These are phyloP conservation scores for Backusella australiensis DNA, from an alignment of 192 early-diverging fungal species.

Conservation along the genomic window DNA sequence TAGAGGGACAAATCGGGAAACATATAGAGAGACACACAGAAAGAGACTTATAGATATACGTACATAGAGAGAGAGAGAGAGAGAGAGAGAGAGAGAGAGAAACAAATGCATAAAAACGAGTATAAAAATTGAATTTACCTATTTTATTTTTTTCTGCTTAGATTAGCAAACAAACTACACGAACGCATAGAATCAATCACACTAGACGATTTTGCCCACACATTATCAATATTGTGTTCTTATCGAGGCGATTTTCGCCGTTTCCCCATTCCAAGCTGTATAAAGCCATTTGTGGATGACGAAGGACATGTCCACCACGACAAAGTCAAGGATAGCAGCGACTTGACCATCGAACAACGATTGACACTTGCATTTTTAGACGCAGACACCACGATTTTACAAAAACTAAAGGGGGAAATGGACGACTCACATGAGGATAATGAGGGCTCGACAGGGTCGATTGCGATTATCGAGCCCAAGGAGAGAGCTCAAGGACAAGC, in stretches of 20 bases:
- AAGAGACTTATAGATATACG: too few species aligned
- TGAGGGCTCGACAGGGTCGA: conserved; percentile 69
- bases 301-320: conserved; percentile 2
- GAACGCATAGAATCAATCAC: conserved; percentile 42
- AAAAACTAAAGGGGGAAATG: background rate
- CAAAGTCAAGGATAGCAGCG: background rate
- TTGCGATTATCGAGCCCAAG: conserved; percentile 62
- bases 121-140: background rate
- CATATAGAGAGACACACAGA: too few species aligned
- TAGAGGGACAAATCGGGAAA: too few species aligned
- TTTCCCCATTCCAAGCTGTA: conserved; percentile 28
- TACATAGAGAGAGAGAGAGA: too few species aligned
- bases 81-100: background rate
- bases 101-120: too few species aligned
- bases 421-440: conserved; percentile 29
- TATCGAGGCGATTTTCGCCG: conserved; percentile 48
- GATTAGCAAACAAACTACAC: conserved; percentile 49
- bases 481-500: too few species aligned
- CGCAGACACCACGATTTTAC: conserved; percentile 50
- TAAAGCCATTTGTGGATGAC: conserved; percentile 23
- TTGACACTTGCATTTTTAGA: conserved; percentile 62
- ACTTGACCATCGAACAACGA: conserved; percentile 69
- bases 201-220: conserved; percentile 37
- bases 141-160: background rate
- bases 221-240: conserved; percentile 36